Percentiles rank a stretch among this genome's conserved stretches.
Evolutionary conservation across 805 yeast genomes (phyloP).

Genomic region (Jamesozyma rosinii): DNA sequence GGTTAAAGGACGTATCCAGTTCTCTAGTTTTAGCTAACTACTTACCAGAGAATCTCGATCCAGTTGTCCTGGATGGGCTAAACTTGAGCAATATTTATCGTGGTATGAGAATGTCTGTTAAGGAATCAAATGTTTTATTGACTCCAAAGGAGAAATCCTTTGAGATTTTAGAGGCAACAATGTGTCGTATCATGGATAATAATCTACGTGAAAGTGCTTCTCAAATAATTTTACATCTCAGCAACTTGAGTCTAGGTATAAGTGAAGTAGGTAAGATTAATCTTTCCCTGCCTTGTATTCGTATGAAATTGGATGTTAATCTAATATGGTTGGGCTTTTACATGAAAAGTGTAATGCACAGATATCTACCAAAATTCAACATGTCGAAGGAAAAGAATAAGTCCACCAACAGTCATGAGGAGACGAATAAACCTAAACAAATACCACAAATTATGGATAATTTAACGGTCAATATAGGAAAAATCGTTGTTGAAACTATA

Average conservation of each 20-base stretch:
- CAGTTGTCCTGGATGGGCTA: slow-evolving; percentile 9
- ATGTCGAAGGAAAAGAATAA: background rate
- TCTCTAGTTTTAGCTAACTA: slow-evolving; percentile 19
- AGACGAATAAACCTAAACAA: background rate
- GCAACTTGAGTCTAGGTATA: slow-evolving; percentile 8
- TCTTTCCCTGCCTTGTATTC: slow-evolving; percentile 16
- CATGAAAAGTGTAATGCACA: slow-evolving; percentile 9
- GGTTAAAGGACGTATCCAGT: slow-evolving; percentile 20
- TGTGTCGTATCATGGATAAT: slow-evolving; percentile 21
- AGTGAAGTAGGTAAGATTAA: background rate
- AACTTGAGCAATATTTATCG: slow-evolving; percentile 20
- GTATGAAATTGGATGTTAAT: slow-evolving; percentile 24
- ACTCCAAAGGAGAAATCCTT: slow-evolving; percentile 8
- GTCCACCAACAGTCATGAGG: background rate
- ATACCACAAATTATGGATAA: background rate
- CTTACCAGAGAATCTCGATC: slow-evolving; percentile 20
- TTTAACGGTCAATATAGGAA: slow-evolving; percentile 10
- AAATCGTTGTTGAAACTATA: slow-evolving; percentile 18
- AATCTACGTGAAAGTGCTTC: slow-evolving; percentile 5
- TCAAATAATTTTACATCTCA: slow-evolving; percentile 13
- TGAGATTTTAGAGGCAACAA: slow-evolving; percentile 11
- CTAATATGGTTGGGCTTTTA: slow-evolving; percentile 24
- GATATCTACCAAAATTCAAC: slow-evolving; percentile 6
- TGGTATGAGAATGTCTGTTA: slow-evolving; percentile 16
- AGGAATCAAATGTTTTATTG: slow-evolving; percentile 16